phyloP scores from a whole-genome alignment of 768 basidiomycete genomes.

The Leccinum variicolor region DNA sequence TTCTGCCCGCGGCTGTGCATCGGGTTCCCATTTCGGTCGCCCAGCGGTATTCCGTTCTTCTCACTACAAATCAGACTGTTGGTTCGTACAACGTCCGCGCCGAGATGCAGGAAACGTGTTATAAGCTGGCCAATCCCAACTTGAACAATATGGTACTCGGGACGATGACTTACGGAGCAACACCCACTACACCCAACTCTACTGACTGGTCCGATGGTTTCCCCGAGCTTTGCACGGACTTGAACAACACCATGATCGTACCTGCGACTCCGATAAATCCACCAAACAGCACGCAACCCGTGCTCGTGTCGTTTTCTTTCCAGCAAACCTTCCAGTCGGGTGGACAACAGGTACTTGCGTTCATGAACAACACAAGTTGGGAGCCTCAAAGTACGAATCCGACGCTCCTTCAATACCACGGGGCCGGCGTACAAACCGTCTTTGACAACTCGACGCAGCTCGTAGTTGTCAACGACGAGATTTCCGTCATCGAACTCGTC shows the following conservation, averaged over 20 bases:
- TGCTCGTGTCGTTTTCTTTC: constrained; percentile 22
- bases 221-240: constrained; percentile 23
- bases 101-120: constrained; percentile 32
- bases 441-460: constrained; percentile 25
- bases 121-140: constrained; percentile 29
- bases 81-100: constrained; percentile 37
- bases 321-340: constrained; percentile 24
- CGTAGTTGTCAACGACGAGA: constrained; percentile 24
- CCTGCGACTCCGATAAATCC: constrained; percentile 24
- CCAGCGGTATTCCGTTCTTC: constrained; percentile 49
- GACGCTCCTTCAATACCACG: constrained; percentile 27
- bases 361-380: constrained; percentile 29
- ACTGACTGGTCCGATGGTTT: constrained; percentile 26
- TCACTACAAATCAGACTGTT: constrained; percentile 38
- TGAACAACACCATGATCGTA: constrained; percentile 30
- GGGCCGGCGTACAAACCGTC: constrained; percentile 22
- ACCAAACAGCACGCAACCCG: constrained; percentile 24
- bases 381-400: constrained; percentile 22
- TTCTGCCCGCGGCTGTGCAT: constrained; percentile 37
- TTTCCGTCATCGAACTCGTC: constrained; percentile 25
- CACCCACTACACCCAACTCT: constrained; percentile 21
- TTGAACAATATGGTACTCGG: constrained; percentile 29
- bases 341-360: constrained; percentile 26
- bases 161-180: constrained; percentile 27
- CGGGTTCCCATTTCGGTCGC: constrained; percentile 42